These are phyloP conservation scores for Botryotinia globosa DNA, from an alignment of 2,329 filamentous ascomycete genomes.

Conservation along the genomic window DNA sequence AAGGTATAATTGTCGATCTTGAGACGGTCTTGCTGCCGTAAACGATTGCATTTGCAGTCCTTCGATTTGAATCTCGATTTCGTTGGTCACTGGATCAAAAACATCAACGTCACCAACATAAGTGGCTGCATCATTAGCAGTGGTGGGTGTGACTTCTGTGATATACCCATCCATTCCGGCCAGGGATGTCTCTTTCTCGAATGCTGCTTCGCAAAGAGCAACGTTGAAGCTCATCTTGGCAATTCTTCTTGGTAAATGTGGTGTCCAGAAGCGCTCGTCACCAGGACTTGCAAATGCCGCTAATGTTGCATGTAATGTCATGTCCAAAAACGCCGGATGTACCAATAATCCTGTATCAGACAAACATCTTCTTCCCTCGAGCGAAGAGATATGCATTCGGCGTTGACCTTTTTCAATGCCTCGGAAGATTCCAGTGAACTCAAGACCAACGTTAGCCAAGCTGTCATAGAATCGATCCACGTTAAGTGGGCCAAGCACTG, in stretches of 20 bases:
- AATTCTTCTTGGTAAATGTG: slow-evolving; percentile 31
- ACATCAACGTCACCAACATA: slow-evolving; percentile 13
- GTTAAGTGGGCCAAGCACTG: slow-evolving; percentile 17
- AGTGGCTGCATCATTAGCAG: slow-evolving; percentile 5
- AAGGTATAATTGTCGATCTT: slow-evolving; percentile 31
- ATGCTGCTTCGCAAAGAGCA: slow-evolving; percentile 15
- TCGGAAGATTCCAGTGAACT: slow-evolving; percentile 26
- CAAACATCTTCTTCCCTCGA: not conserved
- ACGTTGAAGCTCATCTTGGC: slow-evolving; percentile 29
- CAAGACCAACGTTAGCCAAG: slow-evolving; percentile 24
- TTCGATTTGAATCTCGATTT: slow-evolving; percentile 30
- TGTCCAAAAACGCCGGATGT: slow-evolving; percentile 56
- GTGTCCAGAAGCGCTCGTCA: slow-evolving; percentile 27
- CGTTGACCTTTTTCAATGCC: slow-evolving; percentile 22
- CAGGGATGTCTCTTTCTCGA: slow-evolving; percentile 6
- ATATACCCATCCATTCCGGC: slow-evolving; percentile 18
- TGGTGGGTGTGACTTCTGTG: slow-evolving; percentile 11
- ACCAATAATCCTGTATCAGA: slow-evolving; percentile 36
- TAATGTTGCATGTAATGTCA: slow-evolving; percentile 53
- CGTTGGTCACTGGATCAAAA: slow-evolving; percentile 5
- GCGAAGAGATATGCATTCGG: slow-evolving; percentile 18
- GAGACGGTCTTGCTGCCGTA: slow-evolving; percentile 24
- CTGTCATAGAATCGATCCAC: slow-evolving; percentile 27
- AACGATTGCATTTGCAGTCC: slow-evolving; percentile 27
- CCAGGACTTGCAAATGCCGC: slow-evolving; percentile 26